Evolutionary conservation across 257 asterid genomes (phyloP).

Genomic region (Vinca minor): DNA sequence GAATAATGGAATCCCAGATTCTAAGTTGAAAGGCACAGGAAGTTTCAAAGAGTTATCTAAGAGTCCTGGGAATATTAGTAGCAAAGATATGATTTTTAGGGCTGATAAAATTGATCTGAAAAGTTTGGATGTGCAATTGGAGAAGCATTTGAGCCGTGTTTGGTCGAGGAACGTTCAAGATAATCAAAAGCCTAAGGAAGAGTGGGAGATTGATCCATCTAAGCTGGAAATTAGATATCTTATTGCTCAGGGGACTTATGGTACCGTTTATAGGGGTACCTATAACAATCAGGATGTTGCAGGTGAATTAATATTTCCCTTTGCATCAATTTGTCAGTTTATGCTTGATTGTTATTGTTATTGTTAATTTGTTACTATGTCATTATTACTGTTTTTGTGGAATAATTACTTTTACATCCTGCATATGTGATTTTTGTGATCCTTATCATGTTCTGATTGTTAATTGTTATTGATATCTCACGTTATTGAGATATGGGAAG

Average conservation of each 20-base stretch:
- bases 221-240: constrained; percentile 78
- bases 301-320: constrained; percentile 30
- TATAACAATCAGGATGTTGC: constrained; percentile 84
- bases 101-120: constrained; percentile 89
- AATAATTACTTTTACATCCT: too few relatives aligned
- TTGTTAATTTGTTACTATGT: neutral
- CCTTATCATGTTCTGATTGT: neutral
- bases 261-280: constrained; percentile 84
- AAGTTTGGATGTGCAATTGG: constrained; percentile 79
- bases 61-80: constrained; percentile 41
- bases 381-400: neutral
- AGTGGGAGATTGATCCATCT: constrained; percentile 86
- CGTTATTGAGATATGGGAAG: too few relatives aligned
- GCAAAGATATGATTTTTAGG: constrained; percentile 83
- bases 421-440: neutral
- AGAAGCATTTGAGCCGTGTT: constrained; percentile 81
- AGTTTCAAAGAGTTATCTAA: constrained; percentile 21
- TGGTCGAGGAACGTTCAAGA: constrained; percentile 61
- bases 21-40: constrained; percentile 41
- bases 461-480: too few relatives aligned
- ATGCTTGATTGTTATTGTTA: too few relatives aligned
- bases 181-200: constrained; percentile 50
- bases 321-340: too few relatives aligned
- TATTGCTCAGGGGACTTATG: constrained; percentile 85
- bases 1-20: constrained; percentile 17